Evolutionary conservation across 1,139 yeast genomes (phyloP).

Genomic region (Chernovozyma aurita): DNA sequence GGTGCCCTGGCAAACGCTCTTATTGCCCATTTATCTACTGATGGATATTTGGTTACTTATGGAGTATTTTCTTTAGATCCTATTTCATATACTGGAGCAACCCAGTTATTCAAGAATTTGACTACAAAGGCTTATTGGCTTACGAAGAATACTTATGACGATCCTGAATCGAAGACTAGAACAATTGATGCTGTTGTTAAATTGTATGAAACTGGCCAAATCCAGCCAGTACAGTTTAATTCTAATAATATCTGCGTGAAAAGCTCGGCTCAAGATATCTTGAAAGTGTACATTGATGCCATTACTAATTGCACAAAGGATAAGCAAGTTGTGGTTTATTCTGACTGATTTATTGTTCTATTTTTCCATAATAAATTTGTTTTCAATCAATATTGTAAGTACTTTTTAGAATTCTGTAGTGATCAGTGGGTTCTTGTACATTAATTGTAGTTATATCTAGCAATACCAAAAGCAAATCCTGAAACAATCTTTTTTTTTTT

Average conservation of each 20-base stretch:
- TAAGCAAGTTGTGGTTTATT: constrained; percentile 27
- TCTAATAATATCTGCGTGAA: constrained; percentile 33
- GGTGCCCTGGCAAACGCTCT: constrained; percentile 22
- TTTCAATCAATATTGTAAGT: too few species aligned
- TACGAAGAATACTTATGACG: constrained; percentile 59
- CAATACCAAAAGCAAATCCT: too few species aligned
- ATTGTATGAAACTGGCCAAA: constrained; percentile 55
- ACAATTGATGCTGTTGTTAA: constrained; percentile 55
- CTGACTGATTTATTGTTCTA: neutral
- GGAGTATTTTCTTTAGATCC: constrained; percentile 49
- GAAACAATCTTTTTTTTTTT: too few species aligned
- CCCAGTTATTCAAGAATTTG: constrained; percentile 64
- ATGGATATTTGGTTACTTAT: constrained; percentile 26
- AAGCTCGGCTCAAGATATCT: constrained; percentile 42
- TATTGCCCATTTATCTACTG: constrained; percentile 20
- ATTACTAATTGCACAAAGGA: constrained; percentile 36
- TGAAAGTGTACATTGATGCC: constrained; percentile 44
- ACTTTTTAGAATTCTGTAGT: too few species aligned
- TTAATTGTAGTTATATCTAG: too few species aligned
- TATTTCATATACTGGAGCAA: constrained; percentile 12
- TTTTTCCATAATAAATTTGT: neutral
- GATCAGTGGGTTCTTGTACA: too few species aligned
- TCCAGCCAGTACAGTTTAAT: constrained; percentile 49
- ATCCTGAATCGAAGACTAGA: constrained; percentile 56
- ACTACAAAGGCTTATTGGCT: constrained; percentile 86